phyloP scores from a whole-genome alignment of 768 basidiomycete genomes.

The Cytidiella melzeri region DNA sequence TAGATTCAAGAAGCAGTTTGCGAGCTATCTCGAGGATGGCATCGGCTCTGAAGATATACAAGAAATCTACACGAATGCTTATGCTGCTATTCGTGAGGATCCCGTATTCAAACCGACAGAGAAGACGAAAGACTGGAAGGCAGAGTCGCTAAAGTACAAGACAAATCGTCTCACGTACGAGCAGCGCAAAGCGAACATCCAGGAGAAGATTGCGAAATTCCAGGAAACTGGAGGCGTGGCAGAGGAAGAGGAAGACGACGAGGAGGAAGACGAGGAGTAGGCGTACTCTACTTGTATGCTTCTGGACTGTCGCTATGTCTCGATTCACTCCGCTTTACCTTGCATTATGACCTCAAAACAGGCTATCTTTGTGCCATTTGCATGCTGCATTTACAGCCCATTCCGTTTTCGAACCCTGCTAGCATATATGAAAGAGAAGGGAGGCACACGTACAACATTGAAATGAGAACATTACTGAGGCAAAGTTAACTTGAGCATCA shows the following conservation, averaged over 20 bases:
- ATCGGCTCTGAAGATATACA: slow-evolving; percentile 96
- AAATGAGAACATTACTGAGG: no score
- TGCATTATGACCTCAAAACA: slow-evolving; percentile 15
- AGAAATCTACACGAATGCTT: slow-evolving; percentile 89
- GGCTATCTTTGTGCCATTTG: slow-evolving; percentile 12
- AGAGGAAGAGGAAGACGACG: slow-evolving; percentile 43
- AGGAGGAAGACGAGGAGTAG: slow-evolving; percentile 52
- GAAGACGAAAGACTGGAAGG: slow-evolving; percentile 88
- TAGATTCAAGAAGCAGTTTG: slow-evolving; percentile 97
- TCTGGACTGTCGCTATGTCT: slow-evolving; percentile 12
- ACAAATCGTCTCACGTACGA: slow-evolving; percentile 62
- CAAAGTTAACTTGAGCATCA: no score
- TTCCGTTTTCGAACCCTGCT: no score
- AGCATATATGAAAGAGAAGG: no score
- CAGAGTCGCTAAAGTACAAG: slow-evolving; percentile 72
- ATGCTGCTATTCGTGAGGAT: slow-evolving; percentile 94
- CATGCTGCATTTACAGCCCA: slow-evolving; percentile 9
- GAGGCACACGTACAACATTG: no score
- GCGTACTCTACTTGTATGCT: slow-evolving; percentile 11
- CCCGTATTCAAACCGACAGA: slow-evolving; percentile 86
- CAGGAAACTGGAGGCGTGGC: slow-evolving; percentile 49
- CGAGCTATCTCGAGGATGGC: slow-evolving; percentile 92
- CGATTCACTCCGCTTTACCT: slow-evolving; percentile 15
- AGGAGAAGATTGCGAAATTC: slow-evolving; percentile 88
- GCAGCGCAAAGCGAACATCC: slow-evolving; percentile 75